Conservation (phyloP, 2,329 filamentous ascomycete species). For the Thermothelomyces thermophilus region DNA sequence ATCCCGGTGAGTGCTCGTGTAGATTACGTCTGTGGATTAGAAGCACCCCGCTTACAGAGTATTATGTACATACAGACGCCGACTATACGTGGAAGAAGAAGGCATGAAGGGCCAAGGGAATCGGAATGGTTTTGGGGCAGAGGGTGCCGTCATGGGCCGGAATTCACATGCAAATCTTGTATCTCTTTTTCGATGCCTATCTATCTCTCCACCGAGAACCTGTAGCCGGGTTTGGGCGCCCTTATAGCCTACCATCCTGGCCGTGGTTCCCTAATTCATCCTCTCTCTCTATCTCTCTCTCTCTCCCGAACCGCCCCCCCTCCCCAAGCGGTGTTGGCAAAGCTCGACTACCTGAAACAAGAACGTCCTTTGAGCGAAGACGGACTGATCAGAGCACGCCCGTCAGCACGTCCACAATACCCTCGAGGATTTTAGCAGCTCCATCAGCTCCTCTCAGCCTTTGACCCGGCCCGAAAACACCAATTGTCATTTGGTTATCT, state of each 20-base stretch:
- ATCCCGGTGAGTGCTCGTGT: conserved; percentile 31
- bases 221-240: no score
- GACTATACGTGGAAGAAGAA: conserved; percentile 22
- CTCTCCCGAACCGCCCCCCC: no score
- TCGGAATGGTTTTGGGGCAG: background rate
- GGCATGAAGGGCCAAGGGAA: background rate
- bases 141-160: no score
- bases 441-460: conserved; percentile 9
- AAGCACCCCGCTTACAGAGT: no score
- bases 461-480: conserved; percentile 20
- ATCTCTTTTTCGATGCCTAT: no score
- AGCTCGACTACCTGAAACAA: no score
- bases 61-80: conserved; percentile 20
- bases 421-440: conserved; percentile 6
- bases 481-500: conserved; percentile 18
- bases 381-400: background rate
- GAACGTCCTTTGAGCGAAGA: no score
- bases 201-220: no score
- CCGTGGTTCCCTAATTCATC: no score
- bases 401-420: conserved; percentile 7
- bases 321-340: no score
- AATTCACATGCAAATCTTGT: background rate
- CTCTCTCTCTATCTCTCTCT: no score
- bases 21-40: background rate
- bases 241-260: no score